Conservation (phyloP, 192 early-diverging fungal species). For the Backusella luteola region DNA sequence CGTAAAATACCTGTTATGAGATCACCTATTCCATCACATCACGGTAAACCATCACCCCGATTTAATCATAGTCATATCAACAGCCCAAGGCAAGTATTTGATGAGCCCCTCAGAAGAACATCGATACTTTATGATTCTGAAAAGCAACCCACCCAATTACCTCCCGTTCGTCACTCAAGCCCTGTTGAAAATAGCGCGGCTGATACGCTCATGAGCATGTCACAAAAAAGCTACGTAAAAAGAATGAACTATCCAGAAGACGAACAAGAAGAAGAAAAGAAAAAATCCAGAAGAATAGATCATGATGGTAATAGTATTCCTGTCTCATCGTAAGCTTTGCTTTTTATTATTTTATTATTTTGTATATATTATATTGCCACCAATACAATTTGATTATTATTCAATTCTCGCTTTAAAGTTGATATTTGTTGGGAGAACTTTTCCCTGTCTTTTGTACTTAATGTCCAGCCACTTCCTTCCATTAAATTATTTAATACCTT, state of each 20-base stretch:
- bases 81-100: neutral
- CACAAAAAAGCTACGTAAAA: constrained; percentile 10
- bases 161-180: neutral
- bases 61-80: neutral
- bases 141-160: neutral
- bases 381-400: constrained; percentile 19
- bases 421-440: constrained; percentile 64
- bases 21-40: constrained; percentile 10
- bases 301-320: constrained; percentile 8
- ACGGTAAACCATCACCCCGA: neutral
- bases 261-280: constrained; percentile 3
- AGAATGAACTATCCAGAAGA: neutral
- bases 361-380: constrained; percentile 15
- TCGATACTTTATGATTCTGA: constrained; percentile 14
- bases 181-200: constrained; percentile 15
- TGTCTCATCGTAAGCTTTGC: neutral
- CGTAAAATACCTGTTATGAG: constrained; percentile 7
- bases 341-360: neutral
- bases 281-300: neutral
- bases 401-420: constrained; percentile 48
- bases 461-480: constrained; percentile 58
- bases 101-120: constrained; percentile 18
- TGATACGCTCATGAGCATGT: constrained; percentile 6
- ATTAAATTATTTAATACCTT: constrained; percentile 54
- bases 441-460: constrained; percentile 57